Evolutionary conservation across 2,329 filamentous ascomycete genomes (phyloP).

Genomic region (Neospermospora avenae): DNA sequence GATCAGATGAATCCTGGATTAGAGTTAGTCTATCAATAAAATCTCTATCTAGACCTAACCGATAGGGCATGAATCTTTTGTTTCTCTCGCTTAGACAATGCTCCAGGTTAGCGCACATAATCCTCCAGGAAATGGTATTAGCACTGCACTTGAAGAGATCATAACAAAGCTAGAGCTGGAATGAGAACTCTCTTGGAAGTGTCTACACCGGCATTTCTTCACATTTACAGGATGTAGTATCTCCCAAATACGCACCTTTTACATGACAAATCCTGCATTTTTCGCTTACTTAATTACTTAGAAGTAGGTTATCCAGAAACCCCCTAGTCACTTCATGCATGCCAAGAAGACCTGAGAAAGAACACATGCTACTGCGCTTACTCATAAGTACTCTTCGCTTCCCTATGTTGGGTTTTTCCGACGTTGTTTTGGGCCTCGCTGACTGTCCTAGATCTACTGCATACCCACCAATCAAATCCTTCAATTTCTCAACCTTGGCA

Average conservation of each 20-base stretch:
- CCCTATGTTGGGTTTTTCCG: not conserved
- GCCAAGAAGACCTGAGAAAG: not conserved
- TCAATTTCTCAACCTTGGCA: not conserved
- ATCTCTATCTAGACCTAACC: too few relatives aligned
- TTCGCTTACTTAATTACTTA: not conserved
- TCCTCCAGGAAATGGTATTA: too few relatives aligned
- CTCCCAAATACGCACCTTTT: not conserved
- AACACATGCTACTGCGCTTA: not conserved
- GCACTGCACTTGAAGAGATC: too few relatives aligned
- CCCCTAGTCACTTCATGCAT: not conserved
- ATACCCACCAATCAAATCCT: not conserved
- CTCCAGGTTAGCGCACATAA: too few relatives aligned
- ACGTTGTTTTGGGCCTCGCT: not conserved
- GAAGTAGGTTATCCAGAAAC: not conserved
- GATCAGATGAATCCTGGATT: too few relatives aligned
- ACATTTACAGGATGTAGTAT: not conserved
- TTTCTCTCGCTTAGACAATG: too few relatives aligned
- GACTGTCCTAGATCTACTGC: not conserved
- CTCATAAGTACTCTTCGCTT: not conserved
- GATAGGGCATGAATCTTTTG: too few relatives aligned
- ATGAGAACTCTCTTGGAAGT: too few relatives aligned
- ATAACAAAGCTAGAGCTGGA: too few relatives aligned
- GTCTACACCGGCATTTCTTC: too few relatives aligned
- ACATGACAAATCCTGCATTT: slow-evolving; percentile 5
- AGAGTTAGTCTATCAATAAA: too few relatives aligned